Conservation (phyloP, 768 basidiomycete genomes). For the Lactarius hatsudake region DNA sequence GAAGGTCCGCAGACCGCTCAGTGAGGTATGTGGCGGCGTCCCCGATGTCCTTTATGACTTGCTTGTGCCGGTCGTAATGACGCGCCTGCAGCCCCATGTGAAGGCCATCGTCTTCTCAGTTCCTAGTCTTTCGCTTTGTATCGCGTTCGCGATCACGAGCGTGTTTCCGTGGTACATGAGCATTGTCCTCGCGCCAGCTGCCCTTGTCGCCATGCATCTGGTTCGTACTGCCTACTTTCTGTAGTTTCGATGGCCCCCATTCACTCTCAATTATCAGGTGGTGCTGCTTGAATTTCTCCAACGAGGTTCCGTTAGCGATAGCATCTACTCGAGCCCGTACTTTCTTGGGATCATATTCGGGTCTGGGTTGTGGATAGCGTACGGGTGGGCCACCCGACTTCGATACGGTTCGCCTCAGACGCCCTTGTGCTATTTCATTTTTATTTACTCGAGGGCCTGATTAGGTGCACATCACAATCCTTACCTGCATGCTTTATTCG, state of each 20-base stretch:
- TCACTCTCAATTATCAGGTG: not conserved
- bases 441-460: not conserved
- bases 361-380: not conserved
- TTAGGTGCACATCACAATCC: not conserved
- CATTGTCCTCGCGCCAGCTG: not conserved
- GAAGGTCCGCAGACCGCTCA: conserved; percentile 61
- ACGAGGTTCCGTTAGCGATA: not conserved
- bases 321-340: not conserved
- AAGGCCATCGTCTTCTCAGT: conserved; percentile 6
- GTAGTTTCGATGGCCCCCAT: not conserved
- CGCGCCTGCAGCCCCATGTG: conserved; percentile 2
- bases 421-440: not conserved
- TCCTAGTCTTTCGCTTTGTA: not conserved
- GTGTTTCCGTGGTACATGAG: conserved; percentile 15
- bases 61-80: not conserved
- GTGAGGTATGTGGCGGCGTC: too few relatives aligned
- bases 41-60: not conserved
- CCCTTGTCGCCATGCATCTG: not conserved
- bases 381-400: conserved; percentile 15
- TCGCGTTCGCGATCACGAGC: conserved; percentile 2
- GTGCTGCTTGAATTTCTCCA: not conserved
- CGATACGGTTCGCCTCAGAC: not conserved
- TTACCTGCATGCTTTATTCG: not conserved
- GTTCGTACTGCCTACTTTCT: not conserved
- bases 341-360: not conserved